phyloP scores from a whole-genome alignment of 1,284 basidiomycete genomes.

The Moesziomyces sp. region DNA sequence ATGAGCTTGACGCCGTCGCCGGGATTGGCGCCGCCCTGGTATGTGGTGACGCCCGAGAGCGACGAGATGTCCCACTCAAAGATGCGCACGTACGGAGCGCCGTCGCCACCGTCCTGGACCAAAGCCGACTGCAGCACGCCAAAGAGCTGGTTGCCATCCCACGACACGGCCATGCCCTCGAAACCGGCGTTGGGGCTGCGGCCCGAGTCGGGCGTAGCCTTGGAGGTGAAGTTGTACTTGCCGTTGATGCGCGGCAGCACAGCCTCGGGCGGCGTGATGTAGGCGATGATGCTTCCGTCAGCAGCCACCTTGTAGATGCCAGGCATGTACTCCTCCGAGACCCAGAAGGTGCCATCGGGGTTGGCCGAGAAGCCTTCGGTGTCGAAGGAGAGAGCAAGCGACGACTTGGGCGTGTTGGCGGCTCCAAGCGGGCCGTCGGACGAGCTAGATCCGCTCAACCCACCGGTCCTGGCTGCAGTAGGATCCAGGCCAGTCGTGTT shows the following conservation, averaged over 20 bases:
- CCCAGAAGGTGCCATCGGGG: constrained; percentile 70
- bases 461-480: constrained; percentile 70
- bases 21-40: constrained; percentile 68
- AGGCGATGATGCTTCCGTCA: constrained; percentile 72
- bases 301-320: constrained; percentile 74
- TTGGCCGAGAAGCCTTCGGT: constrained; percentile 75
- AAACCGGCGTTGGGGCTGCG: constrained; percentile 73
- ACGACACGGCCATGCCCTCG: constrained; percentile 75
- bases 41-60: constrained; percentile 20
- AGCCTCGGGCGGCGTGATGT: constrained; percentile 75
- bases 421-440: constrained; percentile 56
- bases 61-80: constrained; percentile 43
- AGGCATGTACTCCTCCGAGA: constrained; percentile 78
- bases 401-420: constrained; percentile 68
- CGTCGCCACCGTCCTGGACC: constrained; percentile 73
- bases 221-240: constrained; percentile 74
- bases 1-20: constrained; percentile 40
- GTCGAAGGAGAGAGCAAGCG: constrained; percentile 71
- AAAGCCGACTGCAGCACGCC: constrained; percentile 76
- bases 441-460: constrained; percentile 26
- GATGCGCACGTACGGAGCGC: constrained; percentile 33
- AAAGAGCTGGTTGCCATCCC: constrained; percentile 72
- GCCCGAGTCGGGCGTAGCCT: constrained; percentile 69
- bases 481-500: constrained; percentile 77
- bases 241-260: constrained; percentile 71